Percentiles rank a stretch among this genome's conserved stretches.
Conservation (phyloP, 2,329 filamentous ascomycete genomes). For the Penicillium hesseltinei region DNA sequence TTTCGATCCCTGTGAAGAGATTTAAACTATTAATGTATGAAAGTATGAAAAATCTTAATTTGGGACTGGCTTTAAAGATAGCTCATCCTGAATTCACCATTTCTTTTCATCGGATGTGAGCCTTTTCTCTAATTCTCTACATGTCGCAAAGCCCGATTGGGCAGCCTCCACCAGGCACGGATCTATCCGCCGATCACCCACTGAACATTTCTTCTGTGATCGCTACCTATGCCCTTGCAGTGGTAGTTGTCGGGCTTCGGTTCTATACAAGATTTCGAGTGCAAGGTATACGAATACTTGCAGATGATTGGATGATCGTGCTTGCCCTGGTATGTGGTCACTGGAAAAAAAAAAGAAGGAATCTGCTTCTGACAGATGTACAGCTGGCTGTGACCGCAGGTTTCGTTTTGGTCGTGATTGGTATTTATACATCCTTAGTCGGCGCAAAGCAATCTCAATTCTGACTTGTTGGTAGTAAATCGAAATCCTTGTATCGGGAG, state of each 20-base stretch:
- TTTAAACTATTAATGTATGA: neutral
- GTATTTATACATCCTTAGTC: neutral
- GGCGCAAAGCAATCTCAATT: neutral
- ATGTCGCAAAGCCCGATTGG: neutral
- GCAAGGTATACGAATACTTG: neutral
- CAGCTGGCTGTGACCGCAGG: neutral
- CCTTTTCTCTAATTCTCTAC: neutral
- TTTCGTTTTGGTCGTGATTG: neutral
- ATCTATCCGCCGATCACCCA: neutral
- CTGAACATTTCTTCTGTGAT: neutral
- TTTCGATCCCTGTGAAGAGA: neutral
- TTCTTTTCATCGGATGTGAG: neutral
- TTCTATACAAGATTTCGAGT: neutral
- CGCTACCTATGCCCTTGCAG: neutral
- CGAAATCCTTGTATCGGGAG: neutral
- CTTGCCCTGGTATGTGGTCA: neutral
- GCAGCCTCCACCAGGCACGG: neutral
- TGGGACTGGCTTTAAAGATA: neutral
- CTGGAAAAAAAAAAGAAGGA: neutral
- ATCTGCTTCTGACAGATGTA: neutral
- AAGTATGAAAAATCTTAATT: neutral
- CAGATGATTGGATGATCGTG: neutral
- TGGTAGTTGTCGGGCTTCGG: neutral
- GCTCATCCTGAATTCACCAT: neutral
- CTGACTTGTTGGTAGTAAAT: neutral